phyloP scores from a whole-genome alignment of 495 filamentous ascomycete genomes.

The Aspergillus leporis region DNA sequence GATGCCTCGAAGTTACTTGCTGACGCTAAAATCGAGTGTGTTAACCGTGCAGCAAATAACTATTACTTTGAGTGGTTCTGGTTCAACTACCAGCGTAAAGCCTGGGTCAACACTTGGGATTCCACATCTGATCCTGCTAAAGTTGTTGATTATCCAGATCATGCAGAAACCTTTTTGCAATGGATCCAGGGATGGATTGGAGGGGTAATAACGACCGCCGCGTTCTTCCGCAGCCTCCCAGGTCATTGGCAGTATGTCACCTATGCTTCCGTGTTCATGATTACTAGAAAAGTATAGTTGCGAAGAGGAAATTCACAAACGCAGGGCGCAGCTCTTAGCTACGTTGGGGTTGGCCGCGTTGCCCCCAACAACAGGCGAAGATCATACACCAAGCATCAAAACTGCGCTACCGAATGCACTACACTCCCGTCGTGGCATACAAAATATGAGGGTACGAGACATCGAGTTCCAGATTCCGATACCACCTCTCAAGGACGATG shows the following conservation, averaged over 20 bases:
- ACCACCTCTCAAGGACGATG: no score
- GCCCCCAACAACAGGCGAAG: neutral
- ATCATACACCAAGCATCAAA: neutral
- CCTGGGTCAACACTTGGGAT: neutral
- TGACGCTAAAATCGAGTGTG: neutral
- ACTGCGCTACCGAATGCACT: neutral
- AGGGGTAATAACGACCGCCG: no score
- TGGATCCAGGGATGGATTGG: neutral
- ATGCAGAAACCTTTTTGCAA: neutral
- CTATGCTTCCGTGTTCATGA: no score
- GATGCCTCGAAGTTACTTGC: neutral
- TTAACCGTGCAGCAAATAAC: neutral
- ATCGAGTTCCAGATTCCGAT: neutral
- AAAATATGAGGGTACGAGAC: neutral
- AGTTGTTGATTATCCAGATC: neutral
- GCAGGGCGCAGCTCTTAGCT: neutral
- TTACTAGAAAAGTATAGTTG: no score
- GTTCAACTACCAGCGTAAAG: neutral
- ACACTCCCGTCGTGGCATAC: neutral
- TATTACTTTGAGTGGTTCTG: neutral
- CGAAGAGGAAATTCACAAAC: neutral
- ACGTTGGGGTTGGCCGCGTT: neutral
- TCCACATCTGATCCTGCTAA: neutral
- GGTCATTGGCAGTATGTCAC: no score
- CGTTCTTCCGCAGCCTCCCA: no score